Base-by-base conservation (phyloP, 2,329 filamentous ascomycete species). In the Paramyrothecium roridum region DNA sequence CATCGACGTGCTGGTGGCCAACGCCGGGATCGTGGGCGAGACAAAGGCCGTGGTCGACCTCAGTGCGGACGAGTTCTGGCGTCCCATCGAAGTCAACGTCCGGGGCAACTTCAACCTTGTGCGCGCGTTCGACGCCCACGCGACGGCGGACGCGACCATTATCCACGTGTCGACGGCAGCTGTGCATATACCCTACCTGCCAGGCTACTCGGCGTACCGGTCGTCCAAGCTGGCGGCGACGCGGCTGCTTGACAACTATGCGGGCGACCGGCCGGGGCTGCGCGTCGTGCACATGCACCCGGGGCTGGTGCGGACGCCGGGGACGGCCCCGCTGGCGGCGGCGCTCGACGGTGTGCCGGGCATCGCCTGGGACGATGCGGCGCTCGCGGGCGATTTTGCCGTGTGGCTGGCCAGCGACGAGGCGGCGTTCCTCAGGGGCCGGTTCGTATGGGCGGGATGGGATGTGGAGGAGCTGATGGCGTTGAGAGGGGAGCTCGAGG, bases 371-470 rank as follows among this genome's bases (percentile, higher is more conserved):
- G 61, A 64, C 22, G 61, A 65, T 33, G 26, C 69, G 3, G 60
- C 65, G 40, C 70, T 80, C 11, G 65, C 74, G 2, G 74, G 65
- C 0, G 64, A 73, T 54, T 80, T 80, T 59, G 56, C 65, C 3
- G 69, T 80, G 7, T 80, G 78, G 78, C 63, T 75, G 23, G 69
- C 73, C 0, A 74, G 70, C 23, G 59, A 71, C 1, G 76, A 82
- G 57, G 77, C 79, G 0, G 61, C 58, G 7, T 81, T 82, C 57
- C 60, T 82, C 23, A 76, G 72, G 45, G 69, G 73, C 3, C 76
- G 74, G 49, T 75, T 76, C 21, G 61, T 81, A 1, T 81, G 76
- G 74, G 70, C 73, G 12, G 76, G 77, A 21, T 82, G 78, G 79
- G 80, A 82, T 61, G 71, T 81, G 0, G 70, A 77, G 43, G 79